A percentile compares a stretch with the other conserved stretches of the same genome.
phyloP scores from a whole-genome alignment of 257 asterid species.

The Solanum lycopersicoides region DNA sequence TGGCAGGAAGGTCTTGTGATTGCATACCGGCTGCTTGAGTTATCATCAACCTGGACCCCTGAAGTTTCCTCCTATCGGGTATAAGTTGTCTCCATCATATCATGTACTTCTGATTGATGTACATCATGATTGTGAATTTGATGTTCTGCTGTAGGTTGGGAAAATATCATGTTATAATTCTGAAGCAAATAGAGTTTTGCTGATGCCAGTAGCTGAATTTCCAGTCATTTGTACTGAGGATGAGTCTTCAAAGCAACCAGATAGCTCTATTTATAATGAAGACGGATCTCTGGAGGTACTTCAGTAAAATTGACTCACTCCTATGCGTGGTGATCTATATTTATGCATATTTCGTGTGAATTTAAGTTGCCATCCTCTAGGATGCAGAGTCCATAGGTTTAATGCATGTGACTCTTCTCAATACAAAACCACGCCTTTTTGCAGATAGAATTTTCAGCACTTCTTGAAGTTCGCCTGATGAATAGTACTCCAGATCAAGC shows the following conservation, averaged over 20 bases:
- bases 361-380: neutral
- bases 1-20: constrained; percentile 82
- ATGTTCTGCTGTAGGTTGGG: constrained; percentile 53
- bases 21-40: constrained; percentile 69
- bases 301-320: neutral
- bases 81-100: constrained; percentile 11
- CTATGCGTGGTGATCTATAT: neutral
- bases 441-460: constrained; percentile 69
- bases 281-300: constrained; percentile 90
- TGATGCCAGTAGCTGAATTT: constrained; percentile 57
- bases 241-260: constrained; percentile 30
- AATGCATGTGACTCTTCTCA: neutral
- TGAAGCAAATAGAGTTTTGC: constrained; percentile 29
- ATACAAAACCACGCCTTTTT: neutral
- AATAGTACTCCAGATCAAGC: constrained; percentile 28
- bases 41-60: constrained; percentile 94
- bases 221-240: constrained; percentile 40
- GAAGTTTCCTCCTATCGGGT: constrained; percentile 72
- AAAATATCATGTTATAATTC: constrained; percentile 43
- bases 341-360: neutral
- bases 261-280: constrained; percentile 47
- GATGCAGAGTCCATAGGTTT: neutral
- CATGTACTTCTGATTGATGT: neutral
- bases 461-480: constrained; percentile 59
- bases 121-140: neutral